Evolutionary conservation across 108 stramenopile species (phyloP).

Genomic region (Stephanodiscus triporus): DNA sequence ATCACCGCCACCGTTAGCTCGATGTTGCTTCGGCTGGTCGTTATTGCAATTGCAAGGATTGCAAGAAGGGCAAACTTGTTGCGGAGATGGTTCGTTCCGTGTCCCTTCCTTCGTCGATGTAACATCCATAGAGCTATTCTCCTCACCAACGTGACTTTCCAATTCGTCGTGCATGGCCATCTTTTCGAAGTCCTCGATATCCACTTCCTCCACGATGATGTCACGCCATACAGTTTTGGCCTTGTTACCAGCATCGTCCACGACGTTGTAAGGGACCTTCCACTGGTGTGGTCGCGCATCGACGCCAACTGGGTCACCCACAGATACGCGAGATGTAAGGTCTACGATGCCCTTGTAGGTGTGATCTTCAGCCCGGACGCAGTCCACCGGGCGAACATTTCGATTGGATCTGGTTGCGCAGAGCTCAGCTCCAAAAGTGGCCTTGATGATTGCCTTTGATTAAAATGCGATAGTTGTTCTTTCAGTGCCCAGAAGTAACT

Average conservation of each 20-base stretch:
- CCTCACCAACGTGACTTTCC: conserved; percentile 40
- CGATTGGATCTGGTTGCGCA: conserved; percentile 69
- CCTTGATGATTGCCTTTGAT: conserved; percentile 60
- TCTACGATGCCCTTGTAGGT: conserved; percentile 79
- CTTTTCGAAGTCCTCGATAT: conserved; percentile 64
- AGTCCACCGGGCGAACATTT: conserved; percentile 64
- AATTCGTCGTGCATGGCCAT: conserved; percentile 50
- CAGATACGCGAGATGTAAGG: conserved; percentile 61
- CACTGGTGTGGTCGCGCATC: conserved; percentile 53
- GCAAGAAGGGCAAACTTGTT: conserved; percentile 22
- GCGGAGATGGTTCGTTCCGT: not conserved
- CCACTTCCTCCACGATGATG: conserved; percentile 83
- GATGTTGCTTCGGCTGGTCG: not conserved
- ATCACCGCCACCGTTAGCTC: conserved; percentile 6
- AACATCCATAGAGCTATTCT: conserved; percentile 47
- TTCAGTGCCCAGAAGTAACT: not conserved
- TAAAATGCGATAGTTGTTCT: not conserved
- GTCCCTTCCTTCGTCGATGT: conserved; percentile 62
- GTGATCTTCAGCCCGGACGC: conserved; percentile 73
- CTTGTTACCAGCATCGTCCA: conserved; percentile 83
- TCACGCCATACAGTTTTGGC: conserved; percentile 81
- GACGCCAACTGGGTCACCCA: conserved; percentile 67
- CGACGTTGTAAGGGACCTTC: conserved; percentile 88
- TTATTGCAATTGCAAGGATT: conserved; percentile 29
- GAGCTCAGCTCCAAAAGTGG: conserved; percentile 80